A percentile compares a stretch with the other conserved stretches of the same genome.
Evolutionary conservation across 257 asterid species (phyloP).

Genomic region (Linaria vulgaris): DNA sequence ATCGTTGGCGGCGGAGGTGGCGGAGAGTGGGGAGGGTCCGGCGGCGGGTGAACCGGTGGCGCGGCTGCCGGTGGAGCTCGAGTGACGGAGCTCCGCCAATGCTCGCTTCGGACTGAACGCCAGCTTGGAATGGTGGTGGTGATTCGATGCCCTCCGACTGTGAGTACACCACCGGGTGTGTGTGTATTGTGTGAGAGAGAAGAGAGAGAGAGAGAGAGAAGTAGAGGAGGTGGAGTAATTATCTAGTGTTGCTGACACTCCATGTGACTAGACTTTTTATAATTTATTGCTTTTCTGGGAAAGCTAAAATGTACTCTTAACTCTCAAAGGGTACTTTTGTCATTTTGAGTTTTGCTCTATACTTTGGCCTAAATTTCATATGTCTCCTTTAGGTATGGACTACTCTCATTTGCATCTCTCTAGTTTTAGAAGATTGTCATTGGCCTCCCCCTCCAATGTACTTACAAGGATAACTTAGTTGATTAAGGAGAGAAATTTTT

Average conservation of each 20-base stretch:
- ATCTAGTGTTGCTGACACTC: conserved; percentile 41
- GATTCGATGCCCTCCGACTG: background rate
- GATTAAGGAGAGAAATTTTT: no score
- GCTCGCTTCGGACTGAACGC: conserved; percentile 97
- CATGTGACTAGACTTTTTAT: conserved; percentile 31
- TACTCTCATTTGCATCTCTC: no score
- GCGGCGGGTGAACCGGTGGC: conserved; percentile 52
- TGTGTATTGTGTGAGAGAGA: conserved; percentile 5
- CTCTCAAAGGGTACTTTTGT: no score
- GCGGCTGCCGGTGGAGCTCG: conserved; percentile 82
- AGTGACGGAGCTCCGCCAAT: conserved; percentile 99
- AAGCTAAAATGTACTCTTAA: no score
- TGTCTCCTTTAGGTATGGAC: no score
- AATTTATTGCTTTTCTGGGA: no score
- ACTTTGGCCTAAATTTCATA: no score
- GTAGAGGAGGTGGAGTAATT: conserved; percentile 21
- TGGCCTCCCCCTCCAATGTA: no score
- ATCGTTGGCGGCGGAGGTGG: conserved; percentile 35
- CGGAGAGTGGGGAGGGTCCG: conserved; percentile 63
- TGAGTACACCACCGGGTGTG: conserved; percentile 16
- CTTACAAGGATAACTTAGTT: no score
- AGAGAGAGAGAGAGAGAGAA: conserved; percentile 13
- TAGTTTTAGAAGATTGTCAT: no score
- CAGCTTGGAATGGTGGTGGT: conserved; percentile 48
- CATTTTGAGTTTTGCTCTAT: no score